Percentiles rank a stretch among this genome's conserved stretches.
These are phyloP conservation scores for Pyrenochaeta sp. DNA, from an alignment of 2,329 filamentous ascomycete species.

Conservation along the genomic window DNA sequence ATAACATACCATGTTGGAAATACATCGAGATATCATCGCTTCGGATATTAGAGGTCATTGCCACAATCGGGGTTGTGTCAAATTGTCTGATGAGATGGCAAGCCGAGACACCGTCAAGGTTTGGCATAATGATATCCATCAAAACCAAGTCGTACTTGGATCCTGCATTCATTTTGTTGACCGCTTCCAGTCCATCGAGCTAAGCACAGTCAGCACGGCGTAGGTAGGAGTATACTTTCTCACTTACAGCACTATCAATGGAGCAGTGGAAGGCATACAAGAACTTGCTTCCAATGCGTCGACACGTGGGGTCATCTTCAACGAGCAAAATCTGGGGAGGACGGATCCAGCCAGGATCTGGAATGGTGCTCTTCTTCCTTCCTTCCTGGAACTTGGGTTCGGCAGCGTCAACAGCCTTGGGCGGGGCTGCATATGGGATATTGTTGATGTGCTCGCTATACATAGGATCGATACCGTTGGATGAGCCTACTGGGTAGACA, in stretches of 20 bases:
- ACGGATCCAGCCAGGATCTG: conserved; percentile 71
- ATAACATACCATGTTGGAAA: conserved; percentile 84
- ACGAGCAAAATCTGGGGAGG: conserved; percentile 86
- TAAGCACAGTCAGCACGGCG: conserved; percentile 52
- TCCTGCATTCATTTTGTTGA: conserved; percentile 78
- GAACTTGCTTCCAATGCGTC: conserved; percentile 72
- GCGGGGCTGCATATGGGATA: conserved; percentile 82
- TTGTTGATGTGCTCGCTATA: conserved; percentile 94
- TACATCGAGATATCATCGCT: conserved; percentile 97
- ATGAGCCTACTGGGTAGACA: conserved; percentile 90
- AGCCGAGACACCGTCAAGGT: conserved; percentile 92
- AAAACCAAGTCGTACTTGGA: conserved; percentile 69
- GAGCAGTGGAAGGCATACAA: conserved; percentile 70
- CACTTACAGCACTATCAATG: conserved; percentile 69
- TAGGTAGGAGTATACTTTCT: background rate
- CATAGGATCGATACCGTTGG: conserved; percentile 92
- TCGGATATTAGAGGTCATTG: conserved; percentile 98
- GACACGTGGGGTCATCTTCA: conserved; percentile 77
- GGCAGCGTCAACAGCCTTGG: conserved; percentile 65
- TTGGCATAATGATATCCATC: conserved; percentile 87
- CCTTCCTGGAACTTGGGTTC: conserved; percentile 60
- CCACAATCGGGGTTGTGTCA: conserved; percentile 86
- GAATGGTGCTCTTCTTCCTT: conserved; percentile 68
- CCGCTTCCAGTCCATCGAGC: conserved; percentile 89
- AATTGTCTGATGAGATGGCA: conserved; percentile 93